phyloP scores from a whole-genome alignment of 2,329 filamentous ascomycete species.

The Xylaria digitata region DNA sequence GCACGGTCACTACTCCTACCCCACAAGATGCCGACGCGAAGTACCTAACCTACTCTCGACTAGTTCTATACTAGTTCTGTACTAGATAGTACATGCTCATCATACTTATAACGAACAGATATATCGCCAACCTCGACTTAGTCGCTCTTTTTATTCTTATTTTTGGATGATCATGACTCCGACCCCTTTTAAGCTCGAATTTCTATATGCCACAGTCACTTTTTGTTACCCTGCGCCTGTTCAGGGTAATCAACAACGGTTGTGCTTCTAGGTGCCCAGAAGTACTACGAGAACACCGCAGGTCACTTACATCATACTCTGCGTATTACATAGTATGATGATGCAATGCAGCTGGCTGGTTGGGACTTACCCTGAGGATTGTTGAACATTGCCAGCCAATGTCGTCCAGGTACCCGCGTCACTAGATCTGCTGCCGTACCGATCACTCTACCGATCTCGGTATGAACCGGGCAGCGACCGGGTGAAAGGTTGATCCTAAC shows the following conservation, averaged over 20 bases:
- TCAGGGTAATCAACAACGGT: neutral
- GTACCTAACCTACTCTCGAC: no score
- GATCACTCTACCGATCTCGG: constrained; percentile 7
- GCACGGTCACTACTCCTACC: constrained; percentile 27
- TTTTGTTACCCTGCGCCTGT: neutral
- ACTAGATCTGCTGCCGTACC: constrained; percentile 5
- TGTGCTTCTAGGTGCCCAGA: neutral
- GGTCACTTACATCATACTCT: constrained; percentile 33
- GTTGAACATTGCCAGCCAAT: constrained; percentile 13
- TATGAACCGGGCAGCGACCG: constrained; percentile 13
- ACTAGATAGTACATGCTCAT: neutral
- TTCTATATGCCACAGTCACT: no score
- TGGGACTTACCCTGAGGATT: constrained; percentile 12
- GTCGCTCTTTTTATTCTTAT: no score
- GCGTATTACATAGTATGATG: constrained; percentile 24
- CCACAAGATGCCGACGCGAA: constrained; percentile 4
- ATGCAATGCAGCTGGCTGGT: constrained; percentile 30
- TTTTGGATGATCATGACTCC: no score
- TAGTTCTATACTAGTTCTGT: no score
- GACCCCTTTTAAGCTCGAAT: no score
- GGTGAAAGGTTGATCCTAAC: neutral
- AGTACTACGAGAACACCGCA: neutral
- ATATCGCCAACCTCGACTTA: no score
- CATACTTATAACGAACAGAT: neutral
- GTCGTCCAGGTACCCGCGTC: constrained; percentile 17